A percentile compares a stretch with the other conserved stretches of the same genome.
Conservation (phyloP, 495 filamentous ascomycete genomes). For the Aspergillus funiculosus region DNA sequence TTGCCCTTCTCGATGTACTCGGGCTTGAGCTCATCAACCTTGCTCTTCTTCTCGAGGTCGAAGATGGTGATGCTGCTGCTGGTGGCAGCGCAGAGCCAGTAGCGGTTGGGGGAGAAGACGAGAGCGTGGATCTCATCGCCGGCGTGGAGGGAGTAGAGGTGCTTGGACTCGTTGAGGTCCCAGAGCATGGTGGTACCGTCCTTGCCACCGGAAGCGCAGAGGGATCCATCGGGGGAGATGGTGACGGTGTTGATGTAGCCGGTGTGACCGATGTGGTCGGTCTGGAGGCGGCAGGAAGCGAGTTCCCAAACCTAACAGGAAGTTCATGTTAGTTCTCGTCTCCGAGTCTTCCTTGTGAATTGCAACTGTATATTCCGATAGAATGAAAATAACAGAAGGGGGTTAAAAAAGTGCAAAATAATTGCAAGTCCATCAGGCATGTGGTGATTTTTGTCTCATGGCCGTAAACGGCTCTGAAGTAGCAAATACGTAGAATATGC, state of each 20-base stretch:
- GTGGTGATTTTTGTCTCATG: constrained; percentile 96
- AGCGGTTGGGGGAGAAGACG: constrained; percentile 99
- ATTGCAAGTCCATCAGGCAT: constrained; percentile 66
- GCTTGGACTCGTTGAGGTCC: constrained; percentile 99
- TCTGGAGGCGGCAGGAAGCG: constrained; percentile 97
- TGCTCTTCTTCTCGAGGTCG: constrained; percentile 99
- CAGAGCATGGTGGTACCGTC: constrained; percentile 99
- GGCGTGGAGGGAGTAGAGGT: constrained; percentile 98
- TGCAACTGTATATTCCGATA: too few relatives aligned
- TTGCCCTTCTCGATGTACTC: constrained; percentile 94
- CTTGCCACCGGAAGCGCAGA: constrained; percentile 98
- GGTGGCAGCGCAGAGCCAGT: constrained; percentile 99
- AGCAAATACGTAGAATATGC: constrained; percentile 98
- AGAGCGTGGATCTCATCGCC: constrained; percentile 99
- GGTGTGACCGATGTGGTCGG: constrained; percentile 99
- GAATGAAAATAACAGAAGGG: constrained; percentile 4
- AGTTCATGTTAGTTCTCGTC: constrained; percentile 26
- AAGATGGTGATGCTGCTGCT: constrained; percentile 99
- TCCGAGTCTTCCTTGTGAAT: neutral
- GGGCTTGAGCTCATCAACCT: constrained; percentile 99
- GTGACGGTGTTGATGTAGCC: constrained; percentile 99
- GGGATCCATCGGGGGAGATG: constrained; percentile 98
- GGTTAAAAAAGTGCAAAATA: constrained; percentile 22
- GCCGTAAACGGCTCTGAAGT: constrained; percentile 96
- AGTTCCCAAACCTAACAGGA: constrained; percentile 90